Conservation (phyloP, 352 stramenopile genomes). For the Globisporangium iwayamae region DNA sequence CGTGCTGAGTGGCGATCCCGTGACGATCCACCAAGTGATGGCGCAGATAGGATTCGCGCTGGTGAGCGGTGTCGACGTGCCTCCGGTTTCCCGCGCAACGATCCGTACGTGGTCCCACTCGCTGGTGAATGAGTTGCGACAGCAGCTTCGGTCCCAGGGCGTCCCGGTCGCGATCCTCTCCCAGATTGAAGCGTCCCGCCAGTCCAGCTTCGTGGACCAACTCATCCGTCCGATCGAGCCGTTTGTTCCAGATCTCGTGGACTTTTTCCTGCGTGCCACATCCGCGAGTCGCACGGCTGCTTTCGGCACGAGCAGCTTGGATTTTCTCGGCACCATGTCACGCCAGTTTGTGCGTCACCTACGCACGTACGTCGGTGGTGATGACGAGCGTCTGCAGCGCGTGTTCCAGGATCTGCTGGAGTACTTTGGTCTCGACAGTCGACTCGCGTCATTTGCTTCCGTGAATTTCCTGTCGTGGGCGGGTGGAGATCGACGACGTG, state of each 20-base stretch:
- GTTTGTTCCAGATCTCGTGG: constrained; percentile 55
- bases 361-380: constrained; percentile 28
- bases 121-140: constrained; percentile 40
- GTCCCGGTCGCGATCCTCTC: constrained; percentile 33
- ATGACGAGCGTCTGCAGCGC: constrained; percentile 27
- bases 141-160: constrained; percentile 33
- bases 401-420: constrained; percentile 35
- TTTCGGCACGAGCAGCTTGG: constrained; percentile 40
- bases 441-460: constrained; percentile 42
- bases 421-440: constrained; percentile 37
- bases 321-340: constrained; percentile 53
- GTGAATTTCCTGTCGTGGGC: constrained; percentile 40
- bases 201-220: constrained; percentile 33
- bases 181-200: constrained; percentile 25
- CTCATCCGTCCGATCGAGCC: constrained; percentile 48
- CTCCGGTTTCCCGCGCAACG: constrained; percentile 46
- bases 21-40: constrained; percentile 53
- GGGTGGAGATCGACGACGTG: constrained; percentile 16
- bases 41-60: constrained; percentile 53
- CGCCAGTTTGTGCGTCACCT: constrained; percentile 46
- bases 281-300: constrained; percentile 47
- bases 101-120: constrained; percentile 57
- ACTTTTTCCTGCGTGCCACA: constrained; percentile 55
- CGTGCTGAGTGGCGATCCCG: constrained; percentile 39
- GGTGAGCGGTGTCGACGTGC: constrained; percentile 58